Evolutionary conservation across 805 yeast species (phyloP).

Genomic region (Zygoascus tannicola): DNA sequence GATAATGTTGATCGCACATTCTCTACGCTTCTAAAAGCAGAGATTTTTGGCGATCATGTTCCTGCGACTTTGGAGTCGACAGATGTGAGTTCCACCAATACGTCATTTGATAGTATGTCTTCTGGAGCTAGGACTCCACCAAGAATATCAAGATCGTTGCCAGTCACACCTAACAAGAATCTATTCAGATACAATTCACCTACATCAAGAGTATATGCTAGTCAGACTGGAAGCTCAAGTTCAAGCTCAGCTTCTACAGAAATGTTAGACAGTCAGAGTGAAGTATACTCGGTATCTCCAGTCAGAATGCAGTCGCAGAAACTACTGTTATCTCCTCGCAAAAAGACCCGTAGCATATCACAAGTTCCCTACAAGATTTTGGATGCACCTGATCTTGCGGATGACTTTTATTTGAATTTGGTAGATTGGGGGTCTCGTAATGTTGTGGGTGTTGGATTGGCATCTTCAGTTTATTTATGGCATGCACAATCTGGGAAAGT

Average conservation of each 20-base stretch:
- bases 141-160: constrained; percentile 15
- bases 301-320: constrained; percentile 83
- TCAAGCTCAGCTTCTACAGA: constrained; percentile 5
- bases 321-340: constrained; percentile 71
- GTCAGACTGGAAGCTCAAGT: constrained; percentile 1
- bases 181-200: constrained; percentile 25
- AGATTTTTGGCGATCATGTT: constrained; percentile 80
- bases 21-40: constrained; percentile 80
- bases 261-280: constrained; percentile 51
- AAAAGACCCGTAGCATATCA: constrained; percentile 65
- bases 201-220: background rate
- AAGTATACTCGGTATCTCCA: constrained; percentile 72
- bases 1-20: constrained; percentile 59
- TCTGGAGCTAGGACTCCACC: constrained; percentile 8
- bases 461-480: constrained; percentile 82
- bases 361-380: constrained; percentile 86
- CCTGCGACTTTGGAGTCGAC: constrained; percentile 32
- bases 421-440: constrained; percentile 95
- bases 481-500: constrained; percentile 81
- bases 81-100: too few relatives aligned
- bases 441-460: constrained; percentile 81
- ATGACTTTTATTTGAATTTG: constrained; percentile 84
- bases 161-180: constrained; percentile 40
- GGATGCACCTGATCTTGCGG: constrained; percentile 93
- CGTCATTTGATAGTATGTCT: background rate